Percentiles rank a stretch among this genome's conserved stretches.
phyloP scores from a whole-genome alignment of 2,329 filamentous ascomycete genomes.

The Periglandula ipomoeae region DNA sequence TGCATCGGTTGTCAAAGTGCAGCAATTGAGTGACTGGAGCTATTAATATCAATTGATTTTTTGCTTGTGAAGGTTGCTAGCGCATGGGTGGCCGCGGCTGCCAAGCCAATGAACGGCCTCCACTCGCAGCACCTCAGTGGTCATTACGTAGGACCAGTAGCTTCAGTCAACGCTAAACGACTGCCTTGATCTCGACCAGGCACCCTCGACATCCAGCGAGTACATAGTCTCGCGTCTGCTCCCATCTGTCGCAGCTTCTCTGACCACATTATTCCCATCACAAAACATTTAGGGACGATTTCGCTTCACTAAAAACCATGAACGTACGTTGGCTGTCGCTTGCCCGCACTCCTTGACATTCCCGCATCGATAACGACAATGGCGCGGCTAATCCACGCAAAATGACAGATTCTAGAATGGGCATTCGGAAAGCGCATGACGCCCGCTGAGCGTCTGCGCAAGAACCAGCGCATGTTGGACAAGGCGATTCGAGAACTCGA shows the following conservation, averaged over 20 bases:
- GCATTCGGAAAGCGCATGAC: slow-evolving; percentile 99
- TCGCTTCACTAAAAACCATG: slow-evolving; percentile 31
- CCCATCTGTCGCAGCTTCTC: background rate
- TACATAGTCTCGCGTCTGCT: background rate
- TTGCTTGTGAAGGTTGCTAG: background rate
- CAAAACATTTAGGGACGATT: background rate
- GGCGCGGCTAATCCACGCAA: slow-evolving; percentile 10
- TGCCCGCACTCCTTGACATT: background rate
- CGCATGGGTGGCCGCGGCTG: slow-evolving; percentile 2
- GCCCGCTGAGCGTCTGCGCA: slow-evolving; percentile 80
- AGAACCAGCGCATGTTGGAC: slow-evolving; percentile 93
- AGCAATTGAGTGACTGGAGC: too few relatives aligned
- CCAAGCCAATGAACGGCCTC: slow-evolving; percentile 7
- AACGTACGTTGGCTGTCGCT: slow-evolving; percentile 37
- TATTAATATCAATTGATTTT: background rate
- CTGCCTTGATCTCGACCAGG: slow-evolving; percentile 4
- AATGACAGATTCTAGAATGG: slow-evolving; percentile 83
- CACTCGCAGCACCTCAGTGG: background rate
- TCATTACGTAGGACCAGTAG: slow-evolving; percentile 4
- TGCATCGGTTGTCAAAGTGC: too few relatives aligned
- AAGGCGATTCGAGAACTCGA: slow-evolving; percentile 96
- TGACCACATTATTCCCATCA: background rate
- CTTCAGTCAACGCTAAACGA: background rate
- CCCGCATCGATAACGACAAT: background rate
- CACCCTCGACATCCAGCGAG: background rate